Base-by-base conservation (phyloP, 2,329 filamentous ascomycete genomes). In the Neofusicoccum parvum region DNA sequence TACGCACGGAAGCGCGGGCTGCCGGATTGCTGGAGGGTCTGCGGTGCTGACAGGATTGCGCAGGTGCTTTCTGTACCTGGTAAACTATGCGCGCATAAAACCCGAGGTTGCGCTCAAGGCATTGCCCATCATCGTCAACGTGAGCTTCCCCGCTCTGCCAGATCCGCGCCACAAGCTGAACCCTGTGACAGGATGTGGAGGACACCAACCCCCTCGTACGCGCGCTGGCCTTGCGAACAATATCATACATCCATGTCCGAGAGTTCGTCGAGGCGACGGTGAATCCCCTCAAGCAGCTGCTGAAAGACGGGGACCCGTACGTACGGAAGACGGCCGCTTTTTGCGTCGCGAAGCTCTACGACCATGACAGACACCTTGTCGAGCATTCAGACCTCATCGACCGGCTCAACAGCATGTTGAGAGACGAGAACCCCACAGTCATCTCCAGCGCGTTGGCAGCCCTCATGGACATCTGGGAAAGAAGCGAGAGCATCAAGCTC, bases 381-480 rank as follows among this genome's bases (percentile, higher is more conserved):
- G 95, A 99, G 80, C 85, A 83, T 53, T 97, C 94, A 17, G 93
- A 97, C 76, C 83, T 99, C 59, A 98, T 99, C 71, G 94, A 97
- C 74, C 87, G 90, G 68, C 84, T 99, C 51, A 99, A 99, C 78
- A 83, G 87, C 49, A 90, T 99, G 82, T 81, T 99, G 65, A 88
- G 93, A 73, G 95, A 99, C 72, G 94, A 98, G 76, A 99, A 99
- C 74, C 94, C 95, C 0, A 99, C 95, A 0, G 95, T 99, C 2
- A 94, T 99, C 23, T 94, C 95, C 11, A 97, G 94, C 75, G 94
- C 96, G 6, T 80, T 99, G 68, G 94, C 95, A 32, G 86, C 91
- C 41, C 78, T 99, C 73, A 95, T 97, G 87, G 95, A 99, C 78
- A 98, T 99, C 58, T 99, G 95, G 95, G 95, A 98, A 77, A 87